phyloP scores from a whole-genome alignment of 352 stramenopile genomes.

The Albugo laibachii region DNA sequence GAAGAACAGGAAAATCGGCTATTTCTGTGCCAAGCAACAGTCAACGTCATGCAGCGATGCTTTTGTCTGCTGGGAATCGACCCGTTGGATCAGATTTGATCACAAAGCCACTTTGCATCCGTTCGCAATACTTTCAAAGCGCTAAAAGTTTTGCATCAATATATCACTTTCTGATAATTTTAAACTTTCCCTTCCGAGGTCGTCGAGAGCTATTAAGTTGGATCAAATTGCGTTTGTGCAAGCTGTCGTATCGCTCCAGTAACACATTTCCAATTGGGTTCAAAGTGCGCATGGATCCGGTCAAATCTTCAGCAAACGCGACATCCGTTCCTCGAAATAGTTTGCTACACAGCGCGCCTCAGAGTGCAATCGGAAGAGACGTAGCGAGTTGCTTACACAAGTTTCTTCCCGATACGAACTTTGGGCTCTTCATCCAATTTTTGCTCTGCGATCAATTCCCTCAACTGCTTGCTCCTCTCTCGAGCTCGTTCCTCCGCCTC shows the following conservation, averaged over 20 bases:
- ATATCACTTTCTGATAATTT: conserved; percentile 35
- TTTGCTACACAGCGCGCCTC: conserved; percentile 20
- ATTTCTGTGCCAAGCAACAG: conserved; percentile 89
- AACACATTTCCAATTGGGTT: conserved; percentile 66
- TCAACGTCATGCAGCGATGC: conserved; percentile 88
- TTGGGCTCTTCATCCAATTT: conserved; percentile 58
- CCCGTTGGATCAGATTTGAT: conserved; percentile 87
- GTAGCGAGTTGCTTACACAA: conserved; percentile 19
- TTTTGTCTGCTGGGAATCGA: conserved; percentile 89
- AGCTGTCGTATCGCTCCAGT: conserved; percentile 65
- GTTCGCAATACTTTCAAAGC: conserved; percentile 3
- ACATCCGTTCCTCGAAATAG: conserved; percentile 46
- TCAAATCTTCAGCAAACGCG: conserved; percentile 62
- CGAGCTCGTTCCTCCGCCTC: conserved; percentile 43
- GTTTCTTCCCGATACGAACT: conserved; percentile 48
- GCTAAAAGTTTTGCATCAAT: conserved; percentile 5
- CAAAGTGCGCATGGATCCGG: conserved; percentile 49
- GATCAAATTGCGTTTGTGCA: conserved; percentile 78
- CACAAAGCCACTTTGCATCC: conserved; percentile 1
- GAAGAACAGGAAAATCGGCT: conserved; percentile 91
- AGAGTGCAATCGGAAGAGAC: neutral
- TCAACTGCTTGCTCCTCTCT: conserved; percentile 45
- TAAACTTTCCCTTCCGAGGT: conserved; percentile 52
- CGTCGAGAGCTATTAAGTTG: conserved; percentile 38
- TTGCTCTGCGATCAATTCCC: conserved; percentile 52